A percentile compares a stretch with the other conserved stretches of the same genome.
Evolutionary conservation across 2,329 filamentous ascomycete species (phyloP).

Genomic region (Leptographium wingfieldii): DNA sequence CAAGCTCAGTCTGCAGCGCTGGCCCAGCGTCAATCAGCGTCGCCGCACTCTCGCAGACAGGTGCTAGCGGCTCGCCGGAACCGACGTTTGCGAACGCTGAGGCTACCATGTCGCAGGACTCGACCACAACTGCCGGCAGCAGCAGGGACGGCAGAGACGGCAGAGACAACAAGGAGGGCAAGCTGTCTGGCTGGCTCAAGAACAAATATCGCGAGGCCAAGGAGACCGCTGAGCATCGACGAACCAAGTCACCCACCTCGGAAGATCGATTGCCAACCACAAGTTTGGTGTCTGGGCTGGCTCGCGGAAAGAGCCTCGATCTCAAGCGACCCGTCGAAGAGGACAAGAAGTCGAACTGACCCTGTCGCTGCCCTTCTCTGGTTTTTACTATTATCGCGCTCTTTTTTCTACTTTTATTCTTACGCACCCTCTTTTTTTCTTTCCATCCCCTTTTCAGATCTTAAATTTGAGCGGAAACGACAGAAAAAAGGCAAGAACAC

Average conservation of each 20-base stretch:
- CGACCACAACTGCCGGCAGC: constrained; percentile 1
- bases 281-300: background rate
- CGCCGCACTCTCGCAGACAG: constrained; percentile 34
- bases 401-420: background rate
- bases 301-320: constrained; percentile 10
- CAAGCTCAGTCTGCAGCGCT: constrained; percentile 54
- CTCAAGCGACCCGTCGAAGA: constrained; percentile 7
- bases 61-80: constrained; percentile 39
- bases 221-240: constrained; percentile 40
- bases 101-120: constrained; percentile 24
- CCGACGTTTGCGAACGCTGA: constrained; percentile 27
- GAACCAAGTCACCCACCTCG: constrained; percentile 42
- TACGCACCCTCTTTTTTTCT: background rate
- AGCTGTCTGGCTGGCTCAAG: constrained; percentile 44
- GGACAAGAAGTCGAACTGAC: background rate
- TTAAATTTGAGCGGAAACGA: background rate
- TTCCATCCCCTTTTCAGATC: background rate
- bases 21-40: constrained; percentile 14
- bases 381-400: background rate
- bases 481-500: background rate
- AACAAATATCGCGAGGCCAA: constrained; percentile 48
- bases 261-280: background rate
- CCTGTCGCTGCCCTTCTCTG: too few species aligned
- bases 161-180: constrained; percentile 24
- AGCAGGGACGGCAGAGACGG: constrained; percentile 2